Evolutionary conservation across 2,329 filamentous ascomycete genomes (phyloP).

Genomic region (Calonectria crousiana): DNA sequence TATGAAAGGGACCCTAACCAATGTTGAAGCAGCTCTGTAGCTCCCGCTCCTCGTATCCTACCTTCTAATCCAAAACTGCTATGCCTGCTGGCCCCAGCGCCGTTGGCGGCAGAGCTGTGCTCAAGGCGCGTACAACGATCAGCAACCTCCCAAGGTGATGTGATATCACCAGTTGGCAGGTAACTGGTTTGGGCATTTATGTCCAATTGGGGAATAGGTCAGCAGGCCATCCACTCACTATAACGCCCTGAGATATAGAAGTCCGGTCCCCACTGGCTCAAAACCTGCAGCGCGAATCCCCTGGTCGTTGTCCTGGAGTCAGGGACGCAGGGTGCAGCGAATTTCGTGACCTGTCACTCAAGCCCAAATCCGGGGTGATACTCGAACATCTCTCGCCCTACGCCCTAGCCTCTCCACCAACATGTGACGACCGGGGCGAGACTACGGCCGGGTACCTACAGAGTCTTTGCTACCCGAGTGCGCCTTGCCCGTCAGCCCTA

Average conservation of each 20-base stretch:
- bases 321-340: slow-evolving; percentile 22
- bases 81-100: neutral
- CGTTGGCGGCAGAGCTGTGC: neutral
- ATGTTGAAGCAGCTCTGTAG: neutral
- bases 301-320: slow-evolving; percentile 17
- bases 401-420: slow-evolving; percentile 36
- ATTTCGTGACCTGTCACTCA: slow-evolving; percentile 30
- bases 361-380: slow-evolving; percentile 41
- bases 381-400: slow-evolving; percentile 6
- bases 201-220: neutral
- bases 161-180: neutral
- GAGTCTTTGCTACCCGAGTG: slow-evolving; percentile 16
- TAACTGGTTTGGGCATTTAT: neutral
- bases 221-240: neutral
- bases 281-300: slow-evolving; percentile 24
- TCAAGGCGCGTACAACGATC: slow-evolving; percentile 32
- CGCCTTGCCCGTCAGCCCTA: slow-evolving; percentile 37
- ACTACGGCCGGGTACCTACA: slow-evolving; percentile 39
- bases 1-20: neutral
- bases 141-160: slow-evolving; percentile 9
- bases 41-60: neutral
- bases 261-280: slow-evolving; percentile 26
- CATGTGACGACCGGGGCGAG: slow-evolving; percentile 37
- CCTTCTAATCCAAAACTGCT: slow-evolving; percentile 1
- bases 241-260: slow-evolving; percentile 14